These are phyloP conservation scores for Daldinia concentrica DNA, from an alignment of 495 filamentous ascomycete species.

Conservation along the genomic window DNA sequence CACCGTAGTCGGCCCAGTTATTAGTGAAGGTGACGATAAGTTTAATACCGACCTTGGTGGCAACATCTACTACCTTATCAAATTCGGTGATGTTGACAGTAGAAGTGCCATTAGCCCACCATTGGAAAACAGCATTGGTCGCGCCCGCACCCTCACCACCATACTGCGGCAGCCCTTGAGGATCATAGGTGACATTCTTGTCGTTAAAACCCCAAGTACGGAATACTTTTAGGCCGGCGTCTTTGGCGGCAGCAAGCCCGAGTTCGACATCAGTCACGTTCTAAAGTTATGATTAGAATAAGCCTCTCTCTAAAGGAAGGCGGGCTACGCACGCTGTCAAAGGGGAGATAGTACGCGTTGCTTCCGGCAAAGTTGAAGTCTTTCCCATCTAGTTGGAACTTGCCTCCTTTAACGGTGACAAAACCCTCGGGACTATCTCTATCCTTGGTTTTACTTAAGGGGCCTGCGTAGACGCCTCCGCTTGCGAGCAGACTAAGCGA, in stretches of 20 bases:
- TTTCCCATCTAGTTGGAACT: conserved; percentile 71
- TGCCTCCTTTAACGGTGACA: conserved; percentile 59
- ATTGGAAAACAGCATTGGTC: conserved; percentile 61
- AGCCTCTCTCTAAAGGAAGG: neutral
- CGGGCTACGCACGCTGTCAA: conserved; percentile 53
- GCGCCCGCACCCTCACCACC: conserved; percentile 60
- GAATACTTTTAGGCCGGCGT: conserved; percentile 69
- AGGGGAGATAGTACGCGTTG: conserved; percentile 78
- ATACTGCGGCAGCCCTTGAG: conserved; percentile 53
- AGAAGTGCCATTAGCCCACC: conserved; percentile 55
- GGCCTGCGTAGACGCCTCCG: conserved; percentile 4
- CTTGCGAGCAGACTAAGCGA: conserved; percentile 26
- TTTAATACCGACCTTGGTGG: conserved; percentile 63
- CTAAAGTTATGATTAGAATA: conserved; percentile 26
- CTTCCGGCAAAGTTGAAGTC: conserved; percentile 74
- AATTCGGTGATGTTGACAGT: conserved; percentile 69
- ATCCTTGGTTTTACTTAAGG: neutral
- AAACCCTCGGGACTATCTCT: conserved; percentile 49
- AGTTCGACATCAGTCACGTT: conserved; percentile 69
- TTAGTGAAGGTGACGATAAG: conserved; percentile 68
- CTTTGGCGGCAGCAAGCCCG: conserved; percentile 62
- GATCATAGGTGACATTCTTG: conserved; percentile 64
- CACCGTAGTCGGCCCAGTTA: conserved; percentile 71
- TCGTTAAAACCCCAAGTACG: conserved; percentile 60
- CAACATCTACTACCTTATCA: conserved; percentile 63